phyloP scores from a whole-genome alignment of 1,284 basidiomycete genomes.

The Phylloporus sp. region DNA sequence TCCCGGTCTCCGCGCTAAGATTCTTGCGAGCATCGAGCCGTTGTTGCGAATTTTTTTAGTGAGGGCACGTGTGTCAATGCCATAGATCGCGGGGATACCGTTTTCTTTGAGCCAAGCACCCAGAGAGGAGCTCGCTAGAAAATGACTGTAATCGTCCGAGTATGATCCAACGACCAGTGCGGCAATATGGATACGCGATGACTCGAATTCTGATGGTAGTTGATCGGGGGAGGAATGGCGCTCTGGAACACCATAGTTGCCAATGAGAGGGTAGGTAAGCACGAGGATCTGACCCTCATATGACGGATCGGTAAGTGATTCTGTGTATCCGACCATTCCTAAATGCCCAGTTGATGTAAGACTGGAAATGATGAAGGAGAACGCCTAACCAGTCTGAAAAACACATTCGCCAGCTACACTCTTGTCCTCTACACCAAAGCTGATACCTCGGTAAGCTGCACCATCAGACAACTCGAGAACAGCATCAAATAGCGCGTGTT shows the following conservation, averaged over 20 bases:
- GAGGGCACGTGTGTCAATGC: slow-evolving; percentile 95
- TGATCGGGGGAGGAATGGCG: slow-evolving; percentile 64
- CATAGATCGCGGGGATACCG: slow-evolving; percentile 93
- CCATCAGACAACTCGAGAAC: slow-evolving; percentile 95
- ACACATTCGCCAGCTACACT: slow-evolving; percentile 98
- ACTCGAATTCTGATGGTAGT: slow-evolving; percentile 90
- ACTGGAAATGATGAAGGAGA: slow-evolving; percentile 15
- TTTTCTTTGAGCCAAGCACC: slow-evolving; percentile 96
- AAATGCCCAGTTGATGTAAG: slow-evolving; percentile 24
- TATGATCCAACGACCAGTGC: slow-evolving; percentile 95
- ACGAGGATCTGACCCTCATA: slow-evolving; percentile 99
- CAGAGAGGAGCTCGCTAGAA: slow-evolving; percentile 89
- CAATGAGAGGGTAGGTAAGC: slow-evolving; percentile 95
- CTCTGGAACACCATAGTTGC: slow-evolving; percentile 98
- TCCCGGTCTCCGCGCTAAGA: slow-evolving; percentile 70
- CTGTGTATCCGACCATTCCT: slow-evolving; percentile 99
- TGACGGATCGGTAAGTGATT: slow-evolving; percentile 98
- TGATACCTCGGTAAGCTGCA: slow-evolving; percentile 87
- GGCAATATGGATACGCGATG: slow-evolving; percentile 91
- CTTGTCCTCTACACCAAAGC: slow-evolving; percentile 92
- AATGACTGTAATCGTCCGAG: slow-evolving; percentile 95
- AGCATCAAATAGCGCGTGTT: slow-evolving; percentile 52
- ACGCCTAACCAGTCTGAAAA: slow-evolving; percentile 93
- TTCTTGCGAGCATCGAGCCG: slow-evolving; percentile 89
- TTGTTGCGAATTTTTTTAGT: slow-evolving; percentile 97